Percentiles rank a stretch among this genome's conserved stretches.
phyloP scores from a whole-genome alignment of 2,329 filamentous ascomycete species.

The Ophiostoma piceae region DNA sequence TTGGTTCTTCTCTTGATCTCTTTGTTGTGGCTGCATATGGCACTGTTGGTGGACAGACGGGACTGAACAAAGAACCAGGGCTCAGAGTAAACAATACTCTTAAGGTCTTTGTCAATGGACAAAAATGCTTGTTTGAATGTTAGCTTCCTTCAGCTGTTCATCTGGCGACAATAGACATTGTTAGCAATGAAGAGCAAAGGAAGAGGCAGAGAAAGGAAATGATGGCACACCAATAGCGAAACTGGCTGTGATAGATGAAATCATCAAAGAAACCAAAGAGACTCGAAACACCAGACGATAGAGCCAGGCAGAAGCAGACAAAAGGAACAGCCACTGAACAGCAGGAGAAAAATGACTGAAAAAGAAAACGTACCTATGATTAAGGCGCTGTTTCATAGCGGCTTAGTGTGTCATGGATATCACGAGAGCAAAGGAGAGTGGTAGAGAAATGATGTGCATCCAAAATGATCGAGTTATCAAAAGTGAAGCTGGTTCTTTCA shows the following conservation, averaged over 20 bases:
- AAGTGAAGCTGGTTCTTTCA: conserved; percentile 1
- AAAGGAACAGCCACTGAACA: neutral
- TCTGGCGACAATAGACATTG: neutral
- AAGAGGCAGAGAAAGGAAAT: neutral
- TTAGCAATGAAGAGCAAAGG: neutral
- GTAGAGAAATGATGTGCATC: neutral
- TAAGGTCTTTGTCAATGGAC: neutral
- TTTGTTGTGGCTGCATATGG: conserved; percentile 8
- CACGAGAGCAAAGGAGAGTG: neutral
- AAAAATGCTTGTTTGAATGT: neutral
- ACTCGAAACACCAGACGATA: neutral
- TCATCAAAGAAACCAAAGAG: neutral
- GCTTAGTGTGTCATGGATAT: neutral
- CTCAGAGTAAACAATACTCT: neutral
- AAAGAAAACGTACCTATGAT: neutral
- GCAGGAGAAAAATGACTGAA: neutral
- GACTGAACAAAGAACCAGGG: neutral
- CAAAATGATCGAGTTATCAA: conserved; percentile 1
- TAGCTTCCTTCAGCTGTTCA: neutral
- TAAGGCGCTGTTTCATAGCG: neutral
- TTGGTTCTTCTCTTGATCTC: neutral
- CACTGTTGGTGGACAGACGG: neutral
- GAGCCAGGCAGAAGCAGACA: neutral
- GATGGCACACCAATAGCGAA: too few species aligned
- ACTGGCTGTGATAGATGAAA: neutral